phyloP scores from a whole-genome alignment of 208 protist genomes.

The Strigomonas culicis region DNA sequence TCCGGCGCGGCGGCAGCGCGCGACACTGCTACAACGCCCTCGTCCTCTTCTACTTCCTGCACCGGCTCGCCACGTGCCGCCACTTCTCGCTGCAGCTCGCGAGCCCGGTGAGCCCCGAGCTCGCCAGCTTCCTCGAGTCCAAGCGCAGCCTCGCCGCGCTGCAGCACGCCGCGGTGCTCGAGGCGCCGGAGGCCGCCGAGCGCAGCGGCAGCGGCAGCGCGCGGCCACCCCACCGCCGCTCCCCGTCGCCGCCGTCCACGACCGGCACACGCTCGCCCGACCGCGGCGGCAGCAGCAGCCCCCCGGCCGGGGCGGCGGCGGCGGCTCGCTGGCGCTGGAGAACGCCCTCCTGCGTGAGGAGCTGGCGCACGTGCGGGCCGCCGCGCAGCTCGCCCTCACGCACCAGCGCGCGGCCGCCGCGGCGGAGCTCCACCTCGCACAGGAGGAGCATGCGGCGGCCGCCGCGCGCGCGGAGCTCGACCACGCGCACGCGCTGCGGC shows the following conservation, averaged over 20 bases:
- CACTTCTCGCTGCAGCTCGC: constrained; percentile 59
- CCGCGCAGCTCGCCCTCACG: constrained; percentile 12
- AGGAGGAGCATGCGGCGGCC: too few relatives aligned
- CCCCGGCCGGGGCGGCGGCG: constrained; percentile 3
- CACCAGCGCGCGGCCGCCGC: constrained; percentile 11
- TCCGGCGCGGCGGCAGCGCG: constrained; percentile 41
- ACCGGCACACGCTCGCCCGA: neutral
- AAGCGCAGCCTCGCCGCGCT: constrained; percentile 37
- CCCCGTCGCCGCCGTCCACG: constrained; percentile 5
- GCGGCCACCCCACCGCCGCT: neutral
- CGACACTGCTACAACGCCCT: constrained; percentile 65
- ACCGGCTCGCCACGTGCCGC: constrained; percentile 21
- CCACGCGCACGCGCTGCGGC: neutral
- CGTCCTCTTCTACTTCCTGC: constrained; percentile 71
- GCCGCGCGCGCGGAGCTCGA: neutral
- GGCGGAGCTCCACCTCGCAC: neutral
- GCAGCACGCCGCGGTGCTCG: constrained; percentile 10
- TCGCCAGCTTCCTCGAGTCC: constrained; percentile 65
- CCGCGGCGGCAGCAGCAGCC: constrained; percentile 14
- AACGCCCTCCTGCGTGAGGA: constrained; percentile 25
- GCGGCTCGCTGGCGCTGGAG: constrained; percentile 14
- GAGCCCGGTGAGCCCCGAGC: constrained; percentile 42
- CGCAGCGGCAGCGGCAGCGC: neutral
- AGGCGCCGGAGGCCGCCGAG: neutral
- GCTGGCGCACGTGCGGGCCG: constrained; percentile 19